phyloP scores from a whole-genome alignment of 345 rosid species.

The Geranium rotundifolium region DNA sequence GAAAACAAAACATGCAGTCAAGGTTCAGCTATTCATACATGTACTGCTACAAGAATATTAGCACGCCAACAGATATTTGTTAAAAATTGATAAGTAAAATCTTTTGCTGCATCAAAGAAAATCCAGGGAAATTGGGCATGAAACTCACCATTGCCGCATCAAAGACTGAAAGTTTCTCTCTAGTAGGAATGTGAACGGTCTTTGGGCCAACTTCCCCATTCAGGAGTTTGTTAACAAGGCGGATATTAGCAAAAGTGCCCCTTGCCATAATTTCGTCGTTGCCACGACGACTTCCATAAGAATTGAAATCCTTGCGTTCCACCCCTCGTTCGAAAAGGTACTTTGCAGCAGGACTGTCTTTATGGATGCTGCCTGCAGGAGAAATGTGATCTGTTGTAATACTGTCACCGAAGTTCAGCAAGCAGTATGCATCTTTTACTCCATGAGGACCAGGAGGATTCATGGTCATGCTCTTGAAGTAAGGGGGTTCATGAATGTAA shows the following conservation, averaged over 20 bases:
- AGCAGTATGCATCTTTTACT: constrained; percentile 90
- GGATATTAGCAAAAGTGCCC: constrained; percentile 96
- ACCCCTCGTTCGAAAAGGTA: constrained; percentile 68
- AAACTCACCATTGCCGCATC: constrained; percentile 79
- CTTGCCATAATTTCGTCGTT: constrained; percentile 96
- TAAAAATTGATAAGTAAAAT: no score
- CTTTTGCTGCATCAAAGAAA: neutral
- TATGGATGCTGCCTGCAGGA: constrained; percentile 96
- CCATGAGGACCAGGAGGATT: constrained; percentile 84
- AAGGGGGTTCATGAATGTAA: constrained; percentile 96
- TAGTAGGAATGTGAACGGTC: constrained; percentile 85
- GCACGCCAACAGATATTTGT: no score
- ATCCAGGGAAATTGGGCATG: neutral
- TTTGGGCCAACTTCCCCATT: constrained; percentile 94
- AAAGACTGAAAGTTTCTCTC: constrained; percentile 86
- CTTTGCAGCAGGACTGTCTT: constrained; percentile 91
- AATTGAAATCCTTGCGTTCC: constrained; percentile 78
- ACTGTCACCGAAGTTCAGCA: constrained; percentile 90
- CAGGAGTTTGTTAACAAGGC: constrained; percentile 90
- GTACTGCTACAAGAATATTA: no score
- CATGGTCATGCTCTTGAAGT: constrained; percentile 88
- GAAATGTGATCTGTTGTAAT: constrained; percentile 98
- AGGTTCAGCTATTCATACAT: no score
- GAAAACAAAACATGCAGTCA: no score
- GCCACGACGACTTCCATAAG: constrained; percentile 98